These are phyloP conservation scores for Neurospora sp. DNA, from an alignment of 2,329 filamentous ascomycete genomes.

Conservation along the genomic window DNA sequence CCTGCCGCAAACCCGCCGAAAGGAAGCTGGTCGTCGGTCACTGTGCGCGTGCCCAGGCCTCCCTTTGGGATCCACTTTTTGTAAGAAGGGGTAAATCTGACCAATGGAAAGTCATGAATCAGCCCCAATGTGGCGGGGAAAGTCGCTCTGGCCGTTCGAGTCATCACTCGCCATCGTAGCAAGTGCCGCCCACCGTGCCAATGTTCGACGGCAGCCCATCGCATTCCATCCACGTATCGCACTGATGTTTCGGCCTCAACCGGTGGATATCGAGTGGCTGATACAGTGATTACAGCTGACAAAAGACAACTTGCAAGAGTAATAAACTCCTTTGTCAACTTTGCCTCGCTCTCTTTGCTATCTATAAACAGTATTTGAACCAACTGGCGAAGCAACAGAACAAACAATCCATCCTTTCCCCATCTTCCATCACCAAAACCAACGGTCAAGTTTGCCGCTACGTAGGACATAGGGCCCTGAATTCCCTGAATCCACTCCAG, in stretches of 20 bases:
- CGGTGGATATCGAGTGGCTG: not conserved
- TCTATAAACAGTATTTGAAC: not conserved
- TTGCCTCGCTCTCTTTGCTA: not conserved
- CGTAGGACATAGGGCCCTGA: not conserved
- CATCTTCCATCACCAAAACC: not conserved
- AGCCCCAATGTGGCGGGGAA: conserved; percentile 14
- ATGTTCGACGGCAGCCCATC: conserved; percentile 23
- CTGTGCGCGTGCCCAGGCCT: not conserved
- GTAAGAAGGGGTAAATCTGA: not conserved
- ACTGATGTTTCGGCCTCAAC: not conserved
- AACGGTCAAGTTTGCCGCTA: not conserved
- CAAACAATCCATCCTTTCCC: not conserved
- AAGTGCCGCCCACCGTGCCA: conserved; percentile 8
- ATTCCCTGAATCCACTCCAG: not conserved
- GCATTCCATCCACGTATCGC: conserved; percentile 15
- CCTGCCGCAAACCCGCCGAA: not conserved
- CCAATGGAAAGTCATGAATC: not conserved
- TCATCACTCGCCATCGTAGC: conserved; percentile 14
- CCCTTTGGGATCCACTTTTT: not conserved
- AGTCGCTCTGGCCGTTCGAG: conserved; percentile 19
- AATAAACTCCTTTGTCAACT: not conserved
- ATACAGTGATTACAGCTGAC: not conserved
- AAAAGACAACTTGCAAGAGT: not conserved
- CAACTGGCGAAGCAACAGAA: not conserved
- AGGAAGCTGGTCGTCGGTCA: not conserved